Conservation (phyloP, 176 grass and related monocot genomes). For the Eleusine coracana region DNA sequence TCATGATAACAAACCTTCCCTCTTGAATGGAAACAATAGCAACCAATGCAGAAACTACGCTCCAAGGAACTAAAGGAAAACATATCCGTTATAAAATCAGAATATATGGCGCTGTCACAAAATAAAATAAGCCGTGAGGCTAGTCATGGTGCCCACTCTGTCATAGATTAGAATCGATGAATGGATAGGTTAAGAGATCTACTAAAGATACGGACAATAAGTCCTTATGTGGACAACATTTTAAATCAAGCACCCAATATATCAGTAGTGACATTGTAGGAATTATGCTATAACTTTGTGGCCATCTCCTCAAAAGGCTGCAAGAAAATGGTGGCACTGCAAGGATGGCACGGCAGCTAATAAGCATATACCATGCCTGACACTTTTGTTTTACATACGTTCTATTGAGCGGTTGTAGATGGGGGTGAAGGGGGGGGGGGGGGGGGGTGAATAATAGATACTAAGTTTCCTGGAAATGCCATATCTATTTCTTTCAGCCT, state of each 20-base stretch:
- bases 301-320: constrained; percentile 6
- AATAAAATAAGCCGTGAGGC: not conserved
- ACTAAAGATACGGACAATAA: constrained; percentile 31
- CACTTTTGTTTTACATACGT: constrained; percentile 11
- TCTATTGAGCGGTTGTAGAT: not conserved
- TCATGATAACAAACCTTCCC: not conserved
- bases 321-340: constrained; percentile 12
- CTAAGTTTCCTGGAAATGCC: constrained; percentile 5
- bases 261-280: constrained; percentile 41
- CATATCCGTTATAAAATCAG: not conserved
- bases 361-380: not conserved
- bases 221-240: constrained; percentile 7
- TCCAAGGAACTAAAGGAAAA: not conserved
- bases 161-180: constrained; percentile 27
- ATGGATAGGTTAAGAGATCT: constrained; percentile 13
- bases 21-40: not conserved
- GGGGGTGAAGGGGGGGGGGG: too few species aligned
- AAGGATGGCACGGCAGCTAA: constrained; percentile 19
- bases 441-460: not conserved
- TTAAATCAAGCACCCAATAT: constrained; percentile 31
- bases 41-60: not conserved
- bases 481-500: not conserved
- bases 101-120: not conserved
- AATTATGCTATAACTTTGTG: constrained; percentile 2
- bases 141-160: constrained; percentile 8